Evolutionary conservation across 108 stramenopile species (phyloP).

Genomic region (Parmales sp.): DNA sequence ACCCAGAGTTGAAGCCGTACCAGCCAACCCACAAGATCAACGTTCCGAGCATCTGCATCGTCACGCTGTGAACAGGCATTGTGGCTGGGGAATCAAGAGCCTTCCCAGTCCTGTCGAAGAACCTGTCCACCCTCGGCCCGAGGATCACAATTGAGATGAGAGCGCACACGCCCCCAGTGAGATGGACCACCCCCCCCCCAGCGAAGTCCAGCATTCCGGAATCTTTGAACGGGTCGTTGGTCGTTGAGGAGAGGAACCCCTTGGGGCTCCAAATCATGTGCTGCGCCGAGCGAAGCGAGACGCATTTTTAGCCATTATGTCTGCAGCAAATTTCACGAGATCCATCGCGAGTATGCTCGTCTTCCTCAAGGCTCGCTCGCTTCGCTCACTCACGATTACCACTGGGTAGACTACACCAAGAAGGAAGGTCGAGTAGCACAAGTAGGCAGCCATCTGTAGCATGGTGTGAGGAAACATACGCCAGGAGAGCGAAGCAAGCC

Average conservation of each 20-base stretch:
- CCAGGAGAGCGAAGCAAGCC: no score
- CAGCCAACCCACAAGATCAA: constrained; percentile 90
- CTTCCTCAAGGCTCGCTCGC: no score
- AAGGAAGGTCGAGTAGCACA: constrained; percentile 60
- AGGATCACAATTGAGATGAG: constrained; percentile 63
- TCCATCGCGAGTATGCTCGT: no score
- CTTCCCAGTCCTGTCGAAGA: constrained; percentile 57
- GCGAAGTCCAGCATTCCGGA: constrained; percentile 71
- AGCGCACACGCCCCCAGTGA: constrained; percentile 75
- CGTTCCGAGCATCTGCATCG: constrained; percentile 72
- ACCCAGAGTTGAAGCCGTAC: constrained; percentile 88
- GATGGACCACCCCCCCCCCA: constrained; percentile 80
- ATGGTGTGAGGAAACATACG: no score
- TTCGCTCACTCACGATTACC: no score
- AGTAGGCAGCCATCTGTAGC: constrained; percentile 63
- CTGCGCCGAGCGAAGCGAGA: no score
- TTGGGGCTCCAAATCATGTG: constrained; percentile 61
- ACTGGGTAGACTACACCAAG: constrained; percentile 79
- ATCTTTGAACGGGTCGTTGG: constrained; percentile 14
- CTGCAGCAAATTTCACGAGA: no score
- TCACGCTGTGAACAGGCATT: constrained; percentile 64
- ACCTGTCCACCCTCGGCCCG: constrained; percentile 73
- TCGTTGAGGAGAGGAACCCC: constrained; percentile 54
- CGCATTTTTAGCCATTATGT: no score
- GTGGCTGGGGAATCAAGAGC: constrained; percentile 41